Conservation (phyloP, 1,284 basidiomycete species). For the Papiliotrema nemorosa region DNA sequence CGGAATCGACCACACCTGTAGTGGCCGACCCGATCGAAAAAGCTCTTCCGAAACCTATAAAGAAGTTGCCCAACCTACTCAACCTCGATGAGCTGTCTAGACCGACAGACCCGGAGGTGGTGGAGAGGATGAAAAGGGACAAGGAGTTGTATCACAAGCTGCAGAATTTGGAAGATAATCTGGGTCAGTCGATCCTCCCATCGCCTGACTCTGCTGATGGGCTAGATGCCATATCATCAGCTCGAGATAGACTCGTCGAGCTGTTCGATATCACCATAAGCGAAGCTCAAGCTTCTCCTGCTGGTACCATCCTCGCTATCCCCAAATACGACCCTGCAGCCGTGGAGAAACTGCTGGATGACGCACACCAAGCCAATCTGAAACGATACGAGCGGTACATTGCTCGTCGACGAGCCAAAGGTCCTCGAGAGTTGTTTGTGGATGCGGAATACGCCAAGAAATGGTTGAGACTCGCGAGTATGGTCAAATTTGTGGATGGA, state of each 20-base stretch:
- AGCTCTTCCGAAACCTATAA: no score
- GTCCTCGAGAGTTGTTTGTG: slow-evolving; percentile 34
- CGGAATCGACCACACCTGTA: no score
- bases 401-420: slow-evolving; percentile 21
- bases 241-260: slow-evolving; percentile 13
- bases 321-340: slow-evolving; percentile 11
- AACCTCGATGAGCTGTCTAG: no score
- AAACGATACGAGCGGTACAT: slow-evolving; percentile 29
- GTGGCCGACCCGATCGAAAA: no score
- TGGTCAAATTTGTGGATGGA: slow-evolving; percentile 43
- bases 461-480: slow-evolving; percentile 30
- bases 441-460: slow-evolving; percentile 20
- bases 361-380: slow-evolving; percentile 14
- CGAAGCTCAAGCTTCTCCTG: slow-evolving; percentile 12
- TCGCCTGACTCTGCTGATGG: no score
- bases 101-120: background rate
- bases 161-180: slow-evolving; percentile 34
- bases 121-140: slow-evolving; percentile 74
- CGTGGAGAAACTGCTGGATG: slow-evolving; percentile 12
- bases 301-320: slow-evolving; percentile 20
- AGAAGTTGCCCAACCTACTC: no score
- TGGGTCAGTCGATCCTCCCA: slow-evolving; percentile 14
- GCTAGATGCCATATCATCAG: no score
- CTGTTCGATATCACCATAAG: slow-evolving; percentile 25
- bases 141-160: slow-evolving; percentile 58